These are phyloP conservation scores for Malassezia nana DNA, from an alignment of 1,284 basidiomycete species.

Conservation along the genomic window DNA sequence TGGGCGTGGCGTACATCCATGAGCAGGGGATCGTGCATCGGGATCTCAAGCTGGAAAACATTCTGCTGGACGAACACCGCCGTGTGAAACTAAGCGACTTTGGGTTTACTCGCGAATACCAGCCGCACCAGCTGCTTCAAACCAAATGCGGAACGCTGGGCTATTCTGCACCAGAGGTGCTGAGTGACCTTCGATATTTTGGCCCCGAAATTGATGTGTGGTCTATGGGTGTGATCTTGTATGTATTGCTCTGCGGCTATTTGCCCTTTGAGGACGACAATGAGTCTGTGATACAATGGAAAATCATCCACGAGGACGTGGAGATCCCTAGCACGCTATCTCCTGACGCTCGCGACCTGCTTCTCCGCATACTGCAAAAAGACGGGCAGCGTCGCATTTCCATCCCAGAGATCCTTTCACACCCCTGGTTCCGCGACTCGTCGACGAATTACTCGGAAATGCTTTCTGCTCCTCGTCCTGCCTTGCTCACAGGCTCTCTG, in stretches of 20 bases:
- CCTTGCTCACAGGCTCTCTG: constrained; percentile 60
- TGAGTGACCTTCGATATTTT: constrained; percentile 75
- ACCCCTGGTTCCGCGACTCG: constrained; percentile 66
- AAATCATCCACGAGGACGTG: constrained; percentile 76
- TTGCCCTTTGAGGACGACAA: constrained; percentile 97
- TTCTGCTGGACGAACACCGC: constrained; percentile 49
- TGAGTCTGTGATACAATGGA: constrained; percentile 74
- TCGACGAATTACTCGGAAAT: background rate
- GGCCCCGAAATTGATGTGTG: constrained; percentile 94
- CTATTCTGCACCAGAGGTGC: constrained; percentile 88
- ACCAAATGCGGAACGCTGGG: constrained; percentile 96
- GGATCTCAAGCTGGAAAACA: constrained; percentile 55
- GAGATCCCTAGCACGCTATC: constrained; percentile 72
- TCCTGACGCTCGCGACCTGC: constrained; percentile 71
- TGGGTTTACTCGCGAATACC: constrained; percentile 90
- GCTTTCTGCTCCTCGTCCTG: constrained; percentile 5
- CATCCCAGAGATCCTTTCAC: constrained; percentile 74
- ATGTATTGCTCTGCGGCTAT: constrained; percentile 81
- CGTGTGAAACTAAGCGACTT: constrained; percentile 69
- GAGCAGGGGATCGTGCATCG: constrained; percentile 50
- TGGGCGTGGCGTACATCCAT: constrained; percentile 50
- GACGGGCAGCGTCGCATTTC: constrained; percentile 66
- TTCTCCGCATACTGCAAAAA: constrained; percentile 66
- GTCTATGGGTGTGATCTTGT: constrained; percentile 91
- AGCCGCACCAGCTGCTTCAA: constrained; percentile 71